Base-by-base conservation (phyloP, 345 rosid genomes). In the Microthlaspi erraticum region DNA sequence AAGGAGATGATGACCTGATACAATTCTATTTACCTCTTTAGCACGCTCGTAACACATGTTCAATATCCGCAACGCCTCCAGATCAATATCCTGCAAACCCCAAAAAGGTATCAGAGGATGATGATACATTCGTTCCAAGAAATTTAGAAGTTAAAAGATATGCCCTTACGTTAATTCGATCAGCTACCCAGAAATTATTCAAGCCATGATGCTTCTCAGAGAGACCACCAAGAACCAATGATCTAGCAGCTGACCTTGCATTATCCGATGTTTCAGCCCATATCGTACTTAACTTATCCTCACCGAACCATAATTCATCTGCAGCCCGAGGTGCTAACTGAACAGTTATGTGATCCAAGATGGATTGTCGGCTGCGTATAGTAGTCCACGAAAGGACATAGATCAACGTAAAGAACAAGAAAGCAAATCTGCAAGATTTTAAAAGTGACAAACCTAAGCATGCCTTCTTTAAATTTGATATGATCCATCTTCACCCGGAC, bases 251-350 rank as follows among this genome's bases (percentile, higher is more conserved):
- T 70, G 91, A 86, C 73, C 97, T 81, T 52, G 98, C 98, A 67
- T 85, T 90, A 68, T 92, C 95, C 7, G 98, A 88, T 50, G 98
- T 87, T 77, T 92, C 96, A 10, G 98, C 97, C 97, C 98, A 92
- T 80, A 90, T 92, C 11, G 98, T 92, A 77, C 96, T 92, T 77
- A 92, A 76, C 98, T 88, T 88, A 75, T 73, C 82, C 82, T 87
- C 85, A 19, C 96, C 98, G 44, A 72, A 81, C 93, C 96, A 90
- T 34, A 92, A 82, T 79, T 92, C 98, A 84, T 92, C 98, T 8
- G 96, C 98, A 74, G 96, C 98, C 23, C 95, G 91, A n/a, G 96
- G 96, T 66, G 96, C 98, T 66, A 92, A 80, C 76, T 90, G 98
- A 65, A 92, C 98, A 16, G 96, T 88, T 67, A 92, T 92, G 70